Evolutionary conservation across 1,284 basidiomycete genomes (phyloP).

Genomic region (Malassezia furfur): DNA sequence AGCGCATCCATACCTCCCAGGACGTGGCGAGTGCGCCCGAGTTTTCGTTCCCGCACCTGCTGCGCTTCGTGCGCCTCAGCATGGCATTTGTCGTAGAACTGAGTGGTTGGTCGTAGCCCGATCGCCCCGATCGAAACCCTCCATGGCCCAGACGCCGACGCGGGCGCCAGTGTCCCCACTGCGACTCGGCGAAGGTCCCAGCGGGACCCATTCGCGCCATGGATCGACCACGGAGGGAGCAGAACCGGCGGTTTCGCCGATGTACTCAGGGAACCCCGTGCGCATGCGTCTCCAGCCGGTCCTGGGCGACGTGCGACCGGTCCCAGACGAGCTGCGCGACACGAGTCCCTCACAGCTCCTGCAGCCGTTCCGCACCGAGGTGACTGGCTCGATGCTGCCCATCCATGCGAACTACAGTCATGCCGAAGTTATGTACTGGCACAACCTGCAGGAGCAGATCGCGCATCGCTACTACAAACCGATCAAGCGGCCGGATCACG

Average conservation of each 20-base stretch:
- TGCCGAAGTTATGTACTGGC: not conserved
- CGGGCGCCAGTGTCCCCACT: not conserved
- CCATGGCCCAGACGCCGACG: not conserved
- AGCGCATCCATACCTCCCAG: slow-evolving; percentile 27
- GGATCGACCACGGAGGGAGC: not conserved
- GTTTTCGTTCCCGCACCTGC: slow-evolving; percentile 38
- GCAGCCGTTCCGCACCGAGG: not conserved
- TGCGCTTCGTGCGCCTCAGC: slow-evolving; percentile 36
- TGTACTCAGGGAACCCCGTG: not conserved
- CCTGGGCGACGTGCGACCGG: not conserved
- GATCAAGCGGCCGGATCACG: not conserved
- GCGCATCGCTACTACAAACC: not conserved
- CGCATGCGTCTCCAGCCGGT: not conserved
- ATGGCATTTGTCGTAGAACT: slow-evolving; percentile 40
- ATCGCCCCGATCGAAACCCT: not conserved
- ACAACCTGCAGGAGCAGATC: not conserved
- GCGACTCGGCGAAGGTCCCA: too few species aligned
- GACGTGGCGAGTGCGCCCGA: slow-evolving; percentile 30
- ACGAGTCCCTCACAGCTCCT: not conserved
- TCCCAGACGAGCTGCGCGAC: not conserved
- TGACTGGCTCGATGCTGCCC: not conserved
- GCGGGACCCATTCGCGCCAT: not conserved
- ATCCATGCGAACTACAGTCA: not conserved
- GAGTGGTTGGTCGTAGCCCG: slow-evolving; percentile 25
- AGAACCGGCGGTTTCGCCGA: not conserved